phyloP scores from a whole-genome alignment of 345 rosid species.

The Heritiera fomes region DNA sequence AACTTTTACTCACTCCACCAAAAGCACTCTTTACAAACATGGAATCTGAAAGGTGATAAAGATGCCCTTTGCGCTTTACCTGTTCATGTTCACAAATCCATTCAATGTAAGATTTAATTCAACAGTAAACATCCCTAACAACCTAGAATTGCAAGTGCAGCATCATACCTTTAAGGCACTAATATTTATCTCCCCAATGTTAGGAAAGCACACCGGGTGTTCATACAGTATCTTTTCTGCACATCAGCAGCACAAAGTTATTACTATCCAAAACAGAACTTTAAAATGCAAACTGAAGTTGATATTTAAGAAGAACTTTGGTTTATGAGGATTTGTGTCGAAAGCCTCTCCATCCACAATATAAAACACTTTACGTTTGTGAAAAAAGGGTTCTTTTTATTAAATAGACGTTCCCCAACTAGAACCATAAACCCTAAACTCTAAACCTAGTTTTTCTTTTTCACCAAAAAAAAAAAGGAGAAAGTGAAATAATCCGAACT shows the following conservation, averaged over 20 bases:
- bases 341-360: not conserved
- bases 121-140: not conserved
- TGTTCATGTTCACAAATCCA: slow-evolving; percentile 23
- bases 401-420: too few relatives aligned
- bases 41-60: slow-evolving; percentile 54
- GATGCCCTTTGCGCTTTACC: slow-evolving; percentile 50
- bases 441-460: too few relatives aligned
- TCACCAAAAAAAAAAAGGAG: too few relatives aligned
- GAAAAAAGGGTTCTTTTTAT: too few relatives aligned
- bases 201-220: slow-evolving; percentile 50
- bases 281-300: not conserved
- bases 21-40: slow-evolving; percentile 51
- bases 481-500: not conserved
- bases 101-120: not conserved
- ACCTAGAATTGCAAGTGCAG: not conserved
- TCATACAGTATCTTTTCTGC: slow-evolving; percentile 54
- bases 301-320: not conserved
- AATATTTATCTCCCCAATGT: slow-evolving; percentile 43
- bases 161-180: slow-evolving; percentile 52
- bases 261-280: slow-evolving; percentile 16
- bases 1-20: slow-evolving; percentile 34
- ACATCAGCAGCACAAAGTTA: slow-evolving; percentile 12
- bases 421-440: too few relatives aligned
- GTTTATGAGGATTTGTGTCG: not conserved
- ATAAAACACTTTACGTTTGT: not conserved